phyloP scores from a whole-genome alignment of 192 early-diverging fungal genomes.

The Backusella australiensis region DNA sequence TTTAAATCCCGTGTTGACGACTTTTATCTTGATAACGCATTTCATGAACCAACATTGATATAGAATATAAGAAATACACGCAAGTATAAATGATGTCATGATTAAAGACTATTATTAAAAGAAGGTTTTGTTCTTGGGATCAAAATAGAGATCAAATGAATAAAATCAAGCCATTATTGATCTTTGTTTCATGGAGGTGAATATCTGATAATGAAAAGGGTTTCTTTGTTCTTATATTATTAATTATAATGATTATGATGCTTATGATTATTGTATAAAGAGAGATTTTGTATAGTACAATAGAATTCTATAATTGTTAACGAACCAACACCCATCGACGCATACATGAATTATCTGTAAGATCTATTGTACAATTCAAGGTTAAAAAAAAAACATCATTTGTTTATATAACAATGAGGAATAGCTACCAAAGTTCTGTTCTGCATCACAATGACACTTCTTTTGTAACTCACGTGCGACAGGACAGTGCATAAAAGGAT shows the following conservation, averaged over 20 bases:
- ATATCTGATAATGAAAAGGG: no score
- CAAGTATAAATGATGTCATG: no score
- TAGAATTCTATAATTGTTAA: background rate
- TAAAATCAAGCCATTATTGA: no score
- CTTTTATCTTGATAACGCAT: no score
- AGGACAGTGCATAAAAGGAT: slow-evolving; percentile 71
- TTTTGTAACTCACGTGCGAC: slow-evolving; percentile 44
- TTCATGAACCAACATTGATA: no score
- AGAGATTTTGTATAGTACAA: background rate
- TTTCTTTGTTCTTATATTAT: no score
- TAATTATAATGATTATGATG: no score
- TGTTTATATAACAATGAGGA: background rate
- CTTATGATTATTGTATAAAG: background rate
- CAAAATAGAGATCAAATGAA: no score
- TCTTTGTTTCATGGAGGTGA: no score
- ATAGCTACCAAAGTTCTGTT: slow-evolving; percentile 50
- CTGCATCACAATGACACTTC: slow-evolving; percentile 51
- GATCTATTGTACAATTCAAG: background rate
- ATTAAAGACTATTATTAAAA: no score
- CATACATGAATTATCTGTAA: slow-evolving; percentile 11
- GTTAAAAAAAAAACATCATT: background rate
- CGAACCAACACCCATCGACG: slow-evolving; percentile 6
- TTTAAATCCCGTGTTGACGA: background rate
- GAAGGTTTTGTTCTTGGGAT: no score
- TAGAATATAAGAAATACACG: no score